A percentile compares a stretch with the other conserved stretches of the same genome.
Evolutionary conservation across 345 rosid genomes (phyloP).

Genomic region (Orychophragmus violaceus): DNA sequence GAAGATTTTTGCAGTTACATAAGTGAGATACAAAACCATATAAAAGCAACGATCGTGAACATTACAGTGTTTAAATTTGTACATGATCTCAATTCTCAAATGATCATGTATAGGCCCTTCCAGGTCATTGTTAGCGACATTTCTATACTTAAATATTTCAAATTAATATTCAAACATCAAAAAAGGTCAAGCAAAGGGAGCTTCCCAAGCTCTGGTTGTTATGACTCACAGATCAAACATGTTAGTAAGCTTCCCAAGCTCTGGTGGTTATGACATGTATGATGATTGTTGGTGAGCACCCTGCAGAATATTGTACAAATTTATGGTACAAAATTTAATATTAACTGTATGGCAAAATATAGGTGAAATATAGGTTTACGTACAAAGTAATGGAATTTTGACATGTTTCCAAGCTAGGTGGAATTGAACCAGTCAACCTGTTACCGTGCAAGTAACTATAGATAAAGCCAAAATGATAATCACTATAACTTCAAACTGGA

Average conservation of each 20-base stretch:
- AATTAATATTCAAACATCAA: neutral
- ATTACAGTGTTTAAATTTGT: conserved; percentile 54
- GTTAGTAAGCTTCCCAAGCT: conserved; percentile 94
- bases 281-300: conserved; percentile 80
- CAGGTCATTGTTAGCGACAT: conserved; percentile 75
- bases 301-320: conserved; percentile 37
- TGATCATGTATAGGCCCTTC: conserved; percentile 85
- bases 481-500: neutral
- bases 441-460: conserved; percentile 80
- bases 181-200: neutral
- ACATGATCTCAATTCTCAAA: conserved; percentile 85
- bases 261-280: conserved; percentile 67
- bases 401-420: conserved; percentile 94
- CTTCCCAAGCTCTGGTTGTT: too few species aligned
- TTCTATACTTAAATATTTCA: conserved; percentile 38
- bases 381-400: conserved; percentile 94
- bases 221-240: conserved; percentile 83
- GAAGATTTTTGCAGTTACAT: conserved; percentile 56
- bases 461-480: neutral
- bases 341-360: neutral
- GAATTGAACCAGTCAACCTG: conserved; percentile 75
- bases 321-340: neutral
- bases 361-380: neutral
- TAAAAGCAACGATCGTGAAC: neutral
- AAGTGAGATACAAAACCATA: neutral